Evolutionary conservation across 2,329 filamentous ascomycete genomes (phyloP).

Genomic region (Stenocarpella maydis): DNA sequence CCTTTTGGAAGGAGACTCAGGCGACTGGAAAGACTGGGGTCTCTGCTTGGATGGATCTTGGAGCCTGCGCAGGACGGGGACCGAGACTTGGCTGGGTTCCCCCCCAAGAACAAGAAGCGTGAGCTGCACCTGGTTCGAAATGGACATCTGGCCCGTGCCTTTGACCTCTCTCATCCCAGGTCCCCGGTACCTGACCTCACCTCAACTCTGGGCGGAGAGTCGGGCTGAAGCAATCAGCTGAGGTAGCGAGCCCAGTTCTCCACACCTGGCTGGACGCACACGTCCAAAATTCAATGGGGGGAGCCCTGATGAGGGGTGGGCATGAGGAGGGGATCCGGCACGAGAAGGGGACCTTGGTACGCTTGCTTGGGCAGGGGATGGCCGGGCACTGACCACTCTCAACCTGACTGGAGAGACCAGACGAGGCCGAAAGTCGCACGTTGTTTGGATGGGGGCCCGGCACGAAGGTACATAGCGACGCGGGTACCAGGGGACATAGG

Average conservation of each 20-base stretch:
- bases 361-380: conserved; percentile 11
- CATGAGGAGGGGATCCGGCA: conserved; percentile 13
- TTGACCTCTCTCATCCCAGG: not conserved
- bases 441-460: conserved; percentile 16
- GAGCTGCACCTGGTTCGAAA: conserved; percentile 25
- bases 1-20: not conserved
- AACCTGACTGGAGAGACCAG: not conserved
- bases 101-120: not conserved
- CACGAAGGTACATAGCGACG: not conserved
- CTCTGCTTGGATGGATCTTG: not conserved
- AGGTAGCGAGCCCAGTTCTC: not conserved
- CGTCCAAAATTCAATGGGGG: conserved; percentile 1
- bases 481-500: conserved; percentile 1
- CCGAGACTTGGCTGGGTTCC: conserved; percentile 6
- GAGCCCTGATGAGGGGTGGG: conserved; percentile 10
- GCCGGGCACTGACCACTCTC: conserved; percentile 15
- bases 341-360: not conserved
- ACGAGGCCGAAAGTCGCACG: conserved; percentile 21
- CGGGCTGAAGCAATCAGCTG: conserved; percentile 1
- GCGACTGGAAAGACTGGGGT: not conserved
- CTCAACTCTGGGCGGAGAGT: not conserved
- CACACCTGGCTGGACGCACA: not conserved
- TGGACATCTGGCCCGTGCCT: conserved; percentile 28
- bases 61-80: conserved; percentile 10
- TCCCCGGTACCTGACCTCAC: conserved; percentile 16